Evolutionary conservation across 2,329 filamentous ascomycete genomes (phyloP), one percentile per base, ranked within the genome.

Genomic region (Trichothecium roseum): DNA sequence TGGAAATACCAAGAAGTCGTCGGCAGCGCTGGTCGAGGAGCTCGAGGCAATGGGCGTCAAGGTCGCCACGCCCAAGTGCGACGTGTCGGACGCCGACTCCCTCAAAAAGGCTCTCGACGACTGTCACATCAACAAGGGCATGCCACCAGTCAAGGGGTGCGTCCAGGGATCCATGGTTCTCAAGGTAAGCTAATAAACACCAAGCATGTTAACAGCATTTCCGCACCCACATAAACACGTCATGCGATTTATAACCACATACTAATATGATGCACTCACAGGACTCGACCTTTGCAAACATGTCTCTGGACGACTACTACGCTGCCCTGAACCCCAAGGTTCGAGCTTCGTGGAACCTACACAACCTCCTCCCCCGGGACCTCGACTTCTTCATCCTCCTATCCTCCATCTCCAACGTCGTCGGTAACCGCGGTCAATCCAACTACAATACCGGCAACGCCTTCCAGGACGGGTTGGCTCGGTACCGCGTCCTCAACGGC

Each of bases 391-490:
- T 61, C 43, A 44, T 62, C 32, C 27, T 55, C 12, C 52, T 60
- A 32, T 56, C 54, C 1, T 62, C 59, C 0, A 18, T 54, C 2
- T 37, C 46, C 1, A 31, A 31, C 3, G 41, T 55, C 4, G 36
- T 47, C 5, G 59, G 59, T 3, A 55, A 54, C 32, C 17, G 30
- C 7, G 53, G 50, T 5, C 68, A 73, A 42, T 42, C 54, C 3
- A 65, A 60, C 41, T 73, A 73, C 39, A 46, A 51, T 1, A 61
- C 63, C 0, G 65, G 59, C 3, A 69, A 69, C 41, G 40, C 42
- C 3, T 72, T 56, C 48, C 60, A 70, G 54, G 43, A 42, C 7
- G 43, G 43, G 1, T 44, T 72, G 0, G 59, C 55, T 1, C 32
- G 41, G 1, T 49, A 62, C 13, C 47, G 68, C 4, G 40, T 53